These are phyloP conservation scores for Raphidocelis subcapitata DNA, from an alignment of 139 green algal genomes.

Conservation along the genomic window DNA sequence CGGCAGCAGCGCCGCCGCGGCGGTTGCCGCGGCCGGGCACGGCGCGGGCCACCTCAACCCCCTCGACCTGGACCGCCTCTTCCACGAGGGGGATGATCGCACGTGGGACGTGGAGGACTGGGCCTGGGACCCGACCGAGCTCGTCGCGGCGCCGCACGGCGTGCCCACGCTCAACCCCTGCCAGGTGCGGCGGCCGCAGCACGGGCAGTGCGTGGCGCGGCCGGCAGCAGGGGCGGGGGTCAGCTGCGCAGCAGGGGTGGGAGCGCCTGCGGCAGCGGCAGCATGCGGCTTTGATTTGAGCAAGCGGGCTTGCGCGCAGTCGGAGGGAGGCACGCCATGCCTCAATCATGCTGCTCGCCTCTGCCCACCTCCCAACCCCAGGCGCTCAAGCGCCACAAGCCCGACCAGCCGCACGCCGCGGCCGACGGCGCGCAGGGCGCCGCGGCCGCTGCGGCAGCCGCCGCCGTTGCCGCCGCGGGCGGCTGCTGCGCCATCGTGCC, in stretches of 20 bases:
- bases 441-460: conserved; percentile 9
- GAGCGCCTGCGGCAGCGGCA: too few relatives aligned
- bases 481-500: neutral
- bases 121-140: conserved; percentile 49
- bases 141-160: conserved; percentile 43
- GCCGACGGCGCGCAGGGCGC: neutral
- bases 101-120: conserved; percentile 60
- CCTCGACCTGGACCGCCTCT: conserved; percentile 25
- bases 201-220: neutral
- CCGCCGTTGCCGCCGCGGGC: conserved; percentile 3
- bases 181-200: conserved; percentile 11
- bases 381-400: conserved; percentile 13
- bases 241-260: neutral
- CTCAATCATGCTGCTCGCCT: too few relatives aligned
- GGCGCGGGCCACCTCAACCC: neutral
- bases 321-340: too few relatives aligned
- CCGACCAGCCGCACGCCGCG: neutral
- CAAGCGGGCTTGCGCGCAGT: too few relatives aligned
- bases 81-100: conserved; percentile 44
- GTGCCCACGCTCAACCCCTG: neutral
- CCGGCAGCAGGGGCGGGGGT: neutral
- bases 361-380: neutral
- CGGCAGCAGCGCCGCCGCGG: neutral
- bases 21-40: neutral
- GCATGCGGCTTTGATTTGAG: too few relatives aligned